Evolutionary conservation across 352 stramenopile genomes (phyloP).

Genomic region (Phytophthora multivora): DNA sequence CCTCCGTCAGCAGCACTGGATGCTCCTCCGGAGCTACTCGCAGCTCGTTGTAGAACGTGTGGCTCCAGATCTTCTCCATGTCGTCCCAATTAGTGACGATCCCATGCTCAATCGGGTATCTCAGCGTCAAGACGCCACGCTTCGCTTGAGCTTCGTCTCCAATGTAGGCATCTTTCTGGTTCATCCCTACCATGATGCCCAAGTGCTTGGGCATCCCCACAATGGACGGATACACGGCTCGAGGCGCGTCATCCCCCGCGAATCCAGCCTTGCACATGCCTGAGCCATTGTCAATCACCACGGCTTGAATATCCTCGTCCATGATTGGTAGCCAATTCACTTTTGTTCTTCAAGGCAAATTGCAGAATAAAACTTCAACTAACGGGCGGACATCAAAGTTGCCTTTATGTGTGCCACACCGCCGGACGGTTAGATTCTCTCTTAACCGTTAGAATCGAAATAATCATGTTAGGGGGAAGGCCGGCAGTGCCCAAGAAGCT

Average conservation of each 20-base stretch:
- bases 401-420: constrained; percentile 25
- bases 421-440: background rate
- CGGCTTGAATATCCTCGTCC: constrained; percentile 67
- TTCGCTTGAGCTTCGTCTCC: constrained; percentile 94
- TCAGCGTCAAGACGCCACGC: constrained; percentile 92
- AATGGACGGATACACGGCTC: constrained; percentile 97
- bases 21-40: constrained; percentile 96
- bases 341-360: constrained; percentile 9
- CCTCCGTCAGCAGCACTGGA: constrained; percentile 94
- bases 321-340: background rate
- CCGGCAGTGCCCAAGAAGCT: constrained; percentile 24
- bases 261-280: constrained; percentile 99
- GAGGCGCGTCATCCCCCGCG: constrained; percentile 96
- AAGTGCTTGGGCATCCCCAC: constrained; percentile 96
- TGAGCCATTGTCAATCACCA: constrained; percentile 97
- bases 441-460: background rate
- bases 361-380: constrained; percentile 24
- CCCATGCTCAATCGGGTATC: constrained; percentile 99
- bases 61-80: constrained; percentile 99
- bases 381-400: constrained; percentile 19
- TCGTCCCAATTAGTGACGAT: constrained; percentile 99
- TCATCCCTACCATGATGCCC: constrained; percentile 98
- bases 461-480: constrained; percentile 21
- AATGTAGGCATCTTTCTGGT: constrained; percentile 95
- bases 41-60: constrained; percentile 99